A percentile compares a stretch with the other conserved stretches of the same genome.
Conservation (phyloP, 129 eudicot species). For the Chrysanthemum lavandulifolium region DNA sequence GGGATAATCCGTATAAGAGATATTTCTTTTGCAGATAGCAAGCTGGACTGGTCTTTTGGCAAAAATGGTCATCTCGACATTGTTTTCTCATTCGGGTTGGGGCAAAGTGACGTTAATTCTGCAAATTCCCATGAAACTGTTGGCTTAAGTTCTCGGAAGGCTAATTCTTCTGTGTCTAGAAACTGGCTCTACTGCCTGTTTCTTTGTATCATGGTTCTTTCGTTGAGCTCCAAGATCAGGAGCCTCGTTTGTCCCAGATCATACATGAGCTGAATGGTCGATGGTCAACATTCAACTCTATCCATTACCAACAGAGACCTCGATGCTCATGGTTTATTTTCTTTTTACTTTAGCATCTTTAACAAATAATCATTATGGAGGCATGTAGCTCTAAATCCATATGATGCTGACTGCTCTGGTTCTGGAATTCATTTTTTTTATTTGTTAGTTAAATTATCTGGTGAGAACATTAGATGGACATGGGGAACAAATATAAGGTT, state of each 20-base stretch:
- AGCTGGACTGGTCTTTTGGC: constrained; percentile 43
- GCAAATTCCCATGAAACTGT: constrained; percentile 19
- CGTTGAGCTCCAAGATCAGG: constrained; percentile 58
- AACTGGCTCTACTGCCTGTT: constrained; percentile 59
- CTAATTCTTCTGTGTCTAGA: constrained; percentile 35
- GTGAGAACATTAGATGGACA: constrained; percentile 27
- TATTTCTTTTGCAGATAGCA: constrained; percentile 36
- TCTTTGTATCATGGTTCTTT: constrained; percentile 52
- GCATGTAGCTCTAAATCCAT: constrained; percentile 14
- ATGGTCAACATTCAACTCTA: neutral
- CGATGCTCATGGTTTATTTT: constrained; percentile 18
- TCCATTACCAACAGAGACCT: constrained; percentile 9
- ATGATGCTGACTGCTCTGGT: constrained; percentile 16
- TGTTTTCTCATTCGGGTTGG: constrained; percentile 55
- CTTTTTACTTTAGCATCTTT: constrained; percentile 36
- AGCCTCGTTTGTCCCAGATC: constrained; percentile 46
- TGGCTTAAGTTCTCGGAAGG: constrained; percentile 20
- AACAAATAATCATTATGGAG: constrained; percentile 37
- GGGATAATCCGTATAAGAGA: constrained; percentile 71
- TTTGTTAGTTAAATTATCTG: constrained; percentile 14
- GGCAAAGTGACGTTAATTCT: constrained; percentile 23
- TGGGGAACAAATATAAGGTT: constrained; percentile 16
- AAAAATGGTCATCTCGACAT: constrained; percentile 55
- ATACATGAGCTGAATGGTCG: constrained; percentile 28
- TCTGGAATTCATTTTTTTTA: constrained; percentile 26